These are phyloP conservation scores for Orobanche coerulescens DNA, from an alignment of 257 asterid species.

Conservation along the genomic window DNA sequence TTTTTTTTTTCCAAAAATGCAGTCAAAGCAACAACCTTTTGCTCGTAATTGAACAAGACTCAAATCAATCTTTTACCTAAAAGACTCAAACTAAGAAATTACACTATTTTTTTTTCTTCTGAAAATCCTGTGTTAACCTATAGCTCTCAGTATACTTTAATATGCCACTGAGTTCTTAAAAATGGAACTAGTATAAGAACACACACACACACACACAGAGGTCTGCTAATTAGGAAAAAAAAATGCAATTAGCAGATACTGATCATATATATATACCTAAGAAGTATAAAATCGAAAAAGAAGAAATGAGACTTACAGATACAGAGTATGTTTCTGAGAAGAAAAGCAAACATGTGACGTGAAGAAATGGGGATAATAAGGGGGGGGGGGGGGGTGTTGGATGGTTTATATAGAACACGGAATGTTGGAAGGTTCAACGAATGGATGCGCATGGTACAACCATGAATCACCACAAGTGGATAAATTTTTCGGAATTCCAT, in stretches of 20 bases:
- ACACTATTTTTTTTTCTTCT: slow-evolving; percentile 5
- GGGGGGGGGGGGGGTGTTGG: neutral
- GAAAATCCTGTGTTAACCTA: neutral
- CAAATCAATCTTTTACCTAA: no score
- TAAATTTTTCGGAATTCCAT: slow-evolving; percentile 6
- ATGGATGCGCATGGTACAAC: slow-evolving; percentile 25
- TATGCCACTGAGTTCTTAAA: slow-evolving; percentile 29
- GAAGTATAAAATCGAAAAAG: neutral
- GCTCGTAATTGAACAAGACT: neutral
- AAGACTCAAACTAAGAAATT: slow-evolving; percentile 1
- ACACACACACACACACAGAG: slow-evolving; percentile 29
- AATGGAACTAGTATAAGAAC: neutral
- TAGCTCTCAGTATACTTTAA: slow-evolving; percentile 31
- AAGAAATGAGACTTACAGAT: slow-evolving; percentile 32
- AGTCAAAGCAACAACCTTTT: slow-evolving; percentile 5
- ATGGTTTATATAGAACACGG: slow-evolving; percentile 36
- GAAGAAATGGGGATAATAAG: neutral
- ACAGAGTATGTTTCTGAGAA: slow-evolving; percentile 7
- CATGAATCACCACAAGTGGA: slow-evolving; percentile 10
- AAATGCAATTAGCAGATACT: slow-evolving; percentile 25
- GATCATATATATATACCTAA: neutral
- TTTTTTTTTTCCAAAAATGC: slow-evolving; percentile 33
- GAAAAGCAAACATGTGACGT: neutral
- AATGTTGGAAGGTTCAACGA: slow-evolving; percentile 25
- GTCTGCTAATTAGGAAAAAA: slow-evolving; percentile 22